Evolutionary conservation across 2,329 filamentous ascomycete species (phyloP), one percentile per base, ranked within the genome.

Genomic region (Botrytis elliptica): DNA sequence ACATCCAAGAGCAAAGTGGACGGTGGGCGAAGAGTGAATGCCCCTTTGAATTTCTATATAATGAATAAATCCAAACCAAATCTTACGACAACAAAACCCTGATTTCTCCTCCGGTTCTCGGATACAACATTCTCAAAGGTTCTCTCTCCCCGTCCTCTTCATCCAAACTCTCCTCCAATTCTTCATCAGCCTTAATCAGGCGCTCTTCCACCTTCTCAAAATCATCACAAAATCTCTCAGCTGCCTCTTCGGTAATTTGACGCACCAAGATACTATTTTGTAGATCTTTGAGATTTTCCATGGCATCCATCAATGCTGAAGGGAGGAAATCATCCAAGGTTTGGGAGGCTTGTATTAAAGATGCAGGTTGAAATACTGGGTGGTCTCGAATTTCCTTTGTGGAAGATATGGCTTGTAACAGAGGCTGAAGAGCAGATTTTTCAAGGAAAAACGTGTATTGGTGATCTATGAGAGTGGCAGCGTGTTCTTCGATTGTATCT

Each of bases 251-350:
- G 0, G 93, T 96, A 67, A 97, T 88, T 65, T 90, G 86, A 66
- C 93, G 89, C 22, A 92, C 91, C 73, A 97, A 84, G 18, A 86
- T 86, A 1, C 92, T 88, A 79, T 93, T 92, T 75, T 92, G 90
- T 1, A 99, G 84, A 60, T 89, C 85, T 76, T 91, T 91, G 40
- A 98, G 83, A 75, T 94, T 93, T 69, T 96, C 92, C 78, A 93
- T 90, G 4, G 95, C 95, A 81, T 99, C 96, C 86, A 98, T 95
- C 44, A 97, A 86, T 4, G 95, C 96, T 1, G 94, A 97, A 0
- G 96, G 95, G 38, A 99, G 85, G 83, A 98, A 99, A 75, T 94
- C 91, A 80, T 99, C 96, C 10, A 99, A 86, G 59, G 87, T 88
- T 78, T 95, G 93, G 78, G 93, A 93, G 3, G 91, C 90, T 68